Evolutionary conservation across 495 filamentous ascomycete species (phyloP).

Genomic region (Penicillium lagena): DNA sequence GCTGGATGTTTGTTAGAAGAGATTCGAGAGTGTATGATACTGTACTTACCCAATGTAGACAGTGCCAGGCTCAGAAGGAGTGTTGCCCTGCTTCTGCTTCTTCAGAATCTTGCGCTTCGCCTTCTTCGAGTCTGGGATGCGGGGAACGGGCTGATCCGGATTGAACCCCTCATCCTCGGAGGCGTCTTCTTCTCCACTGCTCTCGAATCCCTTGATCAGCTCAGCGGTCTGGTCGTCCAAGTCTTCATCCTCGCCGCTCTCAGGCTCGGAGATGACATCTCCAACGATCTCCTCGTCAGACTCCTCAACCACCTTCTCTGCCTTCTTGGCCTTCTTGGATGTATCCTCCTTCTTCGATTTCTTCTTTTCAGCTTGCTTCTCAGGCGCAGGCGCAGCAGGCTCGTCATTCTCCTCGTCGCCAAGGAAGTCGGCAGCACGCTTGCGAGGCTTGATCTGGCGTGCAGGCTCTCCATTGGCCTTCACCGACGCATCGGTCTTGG

Average conservation of each 20-base stretch:
- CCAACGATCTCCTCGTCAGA: conserved; percentile 12
- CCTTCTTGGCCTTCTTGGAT: conserved; percentile 20
- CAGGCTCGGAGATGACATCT: conserved; percentile 16
- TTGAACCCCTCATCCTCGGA: conserved; percentile 48
- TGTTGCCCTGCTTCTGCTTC: conserved; percentile 35
- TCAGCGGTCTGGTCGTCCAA: conserved; percentile 64
- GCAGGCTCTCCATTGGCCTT: conserved; percentile 32
- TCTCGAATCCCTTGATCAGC: conserved; percentile 74
- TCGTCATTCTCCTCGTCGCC: conserved; percentile 33
- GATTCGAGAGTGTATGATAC: neutral
- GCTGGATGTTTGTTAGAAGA: conserved; percentile 25
- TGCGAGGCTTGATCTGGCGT: conserved; percentile 41
- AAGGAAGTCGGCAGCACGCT: conserved; percentile 49
- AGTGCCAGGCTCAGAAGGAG: conserved; percentile 58
- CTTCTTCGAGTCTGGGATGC: conserved; percentile 56
- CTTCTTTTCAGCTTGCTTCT: conserved; percentile 24
- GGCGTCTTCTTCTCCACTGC: conserved; percentile 59
- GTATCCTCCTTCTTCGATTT: conserved; percentile 38
- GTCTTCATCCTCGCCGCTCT: conserved; percentile 33
- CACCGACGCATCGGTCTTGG: conserved; percentile 14
- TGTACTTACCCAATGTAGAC: conserved; percentile 68
- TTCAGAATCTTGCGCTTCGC: conserved; percentile 52
- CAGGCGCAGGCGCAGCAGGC: conserved; percentile 14
- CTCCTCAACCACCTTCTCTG: conserved; percentile 17
- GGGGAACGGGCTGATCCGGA: conserved; percentile 50